Base-by-base conservation (phyloP, 1,139 yeast species). In the Pichia sp. region DNA sequence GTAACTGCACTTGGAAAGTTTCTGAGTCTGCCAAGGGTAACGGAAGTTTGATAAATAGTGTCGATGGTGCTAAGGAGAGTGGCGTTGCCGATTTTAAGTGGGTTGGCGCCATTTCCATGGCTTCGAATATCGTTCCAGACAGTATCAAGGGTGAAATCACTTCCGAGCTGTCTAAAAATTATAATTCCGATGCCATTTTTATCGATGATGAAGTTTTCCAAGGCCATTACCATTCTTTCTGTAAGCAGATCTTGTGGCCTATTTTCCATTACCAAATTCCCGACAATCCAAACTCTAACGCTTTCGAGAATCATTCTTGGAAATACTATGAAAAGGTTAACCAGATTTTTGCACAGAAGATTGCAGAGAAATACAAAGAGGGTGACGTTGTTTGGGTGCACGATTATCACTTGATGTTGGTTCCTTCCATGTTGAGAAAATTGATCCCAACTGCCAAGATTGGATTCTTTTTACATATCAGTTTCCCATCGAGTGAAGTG, bases 231-330 rank as follows among this genome's bases (percentile, higher is more conserved):
- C 74, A 75, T 41, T 84, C 86, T 33, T 91, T 82, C 55, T 88
- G 96, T 57, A 91, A 91, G 56, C 94, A 87, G 52, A 84, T 91
- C 30, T 65, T 91, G 45, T 91, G 98, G 97, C 98, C 98, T 20
- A 85, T 96, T 3, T 67, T 93, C 46, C 98, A 91, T 55, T 93
- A 91, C 56, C 96, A 91, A 58, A 86, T 88, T 30, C 98, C 98
- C 0, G 97, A 91, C 58, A 80, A 87, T 51, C 94, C 96, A 34
- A 85, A 83, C 50, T 80, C 94, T 2, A 87, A 87, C 58, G 95
- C 95, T 0, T 91, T 88, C 58, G 96, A 88, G 58, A 96, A 86
- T 46, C 94, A 87, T 56, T 84, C 96, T 0, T 91, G 96, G 96
- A 77, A 77, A 27, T 80, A 82, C 52, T 91, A 91, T 57, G 75